A percentile compares a stretch with the other conserved stretches of the same genome.
Evolutionary conservation across 1,139 yeast genomes (phyloP).

Genomic region (Taphrina populina): DNA sequence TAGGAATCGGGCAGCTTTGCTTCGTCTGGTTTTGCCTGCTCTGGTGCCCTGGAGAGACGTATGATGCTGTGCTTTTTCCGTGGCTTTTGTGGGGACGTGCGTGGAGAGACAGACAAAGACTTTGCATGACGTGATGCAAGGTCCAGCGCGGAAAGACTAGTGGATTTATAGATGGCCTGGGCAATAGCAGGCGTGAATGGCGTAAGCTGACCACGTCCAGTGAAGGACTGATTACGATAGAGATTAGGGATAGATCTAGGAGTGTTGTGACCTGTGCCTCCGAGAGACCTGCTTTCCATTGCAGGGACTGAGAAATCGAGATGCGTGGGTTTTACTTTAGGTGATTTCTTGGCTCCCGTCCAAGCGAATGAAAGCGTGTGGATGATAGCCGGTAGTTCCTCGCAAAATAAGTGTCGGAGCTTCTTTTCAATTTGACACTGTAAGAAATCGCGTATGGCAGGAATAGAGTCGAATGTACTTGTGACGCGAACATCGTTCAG

Average conservation of each 20-base stretch:
- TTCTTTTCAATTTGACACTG: conserved; percentile 81
- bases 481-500: conserved; percentile 76
- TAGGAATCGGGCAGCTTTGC: not conserved
- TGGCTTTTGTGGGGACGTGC: conserved; percentile 8
- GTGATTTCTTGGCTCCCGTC: conserved; percentile 45
- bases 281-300: conserved; percentile 21
- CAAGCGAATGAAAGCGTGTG: conserved; percentile 74
- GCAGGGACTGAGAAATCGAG: conserved; percentile 29
- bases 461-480: conserved; percentile 81
- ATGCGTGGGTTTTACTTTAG: conserved; percentile 21
- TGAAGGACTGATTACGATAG: conserved; percentile 25
- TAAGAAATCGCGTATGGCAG: conserved; percentile 74
- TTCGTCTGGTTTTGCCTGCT: not conserved
- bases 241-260: conserved; percentile 28
- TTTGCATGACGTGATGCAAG: conserved; percentile 25
- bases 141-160: conserved; percentile 38
- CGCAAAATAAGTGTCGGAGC: conserved; percentile 75
- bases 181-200: conserved; percentile 60
- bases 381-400: conserved; percentile 75
- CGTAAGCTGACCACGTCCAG: conserved; percentile 31
- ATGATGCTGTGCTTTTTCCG: conserved; percentile 24
- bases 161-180: conserved; percentile 57
- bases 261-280: conserved; percentile 14
- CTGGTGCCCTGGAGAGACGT: conserved; percentile 5
- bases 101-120: conserved; percentile 13